These are phyloP conservation scores for Colletotrichum lupini DNA, from an alignment of 2,329 filamentous ascomycete species.

Conservation along the genomic window DNA sequence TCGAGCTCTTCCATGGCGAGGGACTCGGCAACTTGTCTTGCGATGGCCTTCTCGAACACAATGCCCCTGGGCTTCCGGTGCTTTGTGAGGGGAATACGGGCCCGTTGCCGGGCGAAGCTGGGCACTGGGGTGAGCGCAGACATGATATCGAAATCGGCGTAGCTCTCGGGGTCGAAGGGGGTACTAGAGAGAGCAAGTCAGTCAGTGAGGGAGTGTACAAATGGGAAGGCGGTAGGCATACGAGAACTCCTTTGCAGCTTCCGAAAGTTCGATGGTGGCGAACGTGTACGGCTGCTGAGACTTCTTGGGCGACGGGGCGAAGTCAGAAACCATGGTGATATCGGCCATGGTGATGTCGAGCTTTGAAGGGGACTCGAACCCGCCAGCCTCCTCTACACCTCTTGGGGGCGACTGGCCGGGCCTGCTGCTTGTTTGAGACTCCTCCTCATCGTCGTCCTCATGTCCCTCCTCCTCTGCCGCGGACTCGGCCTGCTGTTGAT, in stretches of 20 bases:
- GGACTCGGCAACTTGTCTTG: not conserved
- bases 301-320: not conserved
- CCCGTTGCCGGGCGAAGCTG: not conserved
- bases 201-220: not conserved
- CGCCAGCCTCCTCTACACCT: not conserved
- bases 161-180: conserved; percentile 12
- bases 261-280: not conserved
- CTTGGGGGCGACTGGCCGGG: not conserved
- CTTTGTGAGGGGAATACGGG: conserved; percentile 2
- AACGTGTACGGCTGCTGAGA: not conserved
- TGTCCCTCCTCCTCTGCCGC: not conserved
- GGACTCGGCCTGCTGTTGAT: not conserved
- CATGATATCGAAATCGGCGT: not conserved
- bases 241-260: not conserved
- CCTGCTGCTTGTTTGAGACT: not conserved
- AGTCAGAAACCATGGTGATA: conserved; percentile 24
- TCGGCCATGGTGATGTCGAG: conserved; percentile 25
- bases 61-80: conserved; percentile 7
- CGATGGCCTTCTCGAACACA: conserved; percentile 14
- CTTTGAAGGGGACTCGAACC: conserved; percentile 21
- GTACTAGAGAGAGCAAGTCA: conserved; percentile 11
- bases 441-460: not conserved
- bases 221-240: not conserved
- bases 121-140: not conserved
- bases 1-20: conserved; percentile 24